These are phyloP conservation scores for Meira miltonrushii DNA, from an alignment of 1,284 basidiomycete genomes.

Conservation along the genomic window DNA sequence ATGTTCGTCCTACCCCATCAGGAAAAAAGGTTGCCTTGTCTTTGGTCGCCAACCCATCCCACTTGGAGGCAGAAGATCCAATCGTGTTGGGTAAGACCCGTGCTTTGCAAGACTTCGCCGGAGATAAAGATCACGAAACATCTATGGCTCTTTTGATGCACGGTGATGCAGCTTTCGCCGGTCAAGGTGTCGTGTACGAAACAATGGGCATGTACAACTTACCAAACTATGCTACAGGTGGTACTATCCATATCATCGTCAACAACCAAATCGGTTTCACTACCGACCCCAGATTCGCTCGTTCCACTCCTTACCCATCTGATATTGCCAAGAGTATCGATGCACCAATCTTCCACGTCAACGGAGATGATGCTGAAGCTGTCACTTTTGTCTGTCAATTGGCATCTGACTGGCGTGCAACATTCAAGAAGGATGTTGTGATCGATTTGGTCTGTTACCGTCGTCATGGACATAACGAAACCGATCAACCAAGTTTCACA, in stretches of 20 bases:
- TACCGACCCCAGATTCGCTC: slow-evolving; percentile 93
- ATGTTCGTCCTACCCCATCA: slow-evolving; percentile 92
- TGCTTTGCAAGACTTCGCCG: slow-evolving; percentile 90
- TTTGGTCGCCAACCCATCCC: slow-evolving; percentile 96
- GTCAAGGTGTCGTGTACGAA: slow-evolving; percentile 97
- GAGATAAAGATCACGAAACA: slow-evolving; percentile 62
- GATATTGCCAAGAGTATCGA: slow-evolving; percentile 99
- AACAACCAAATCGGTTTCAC: slow-evolving; percentile 99
- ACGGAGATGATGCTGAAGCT: slow-evolving; percentile 96
- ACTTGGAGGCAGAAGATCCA: slow-evolving; percentile 93
- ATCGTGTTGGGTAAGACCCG: slow-evolving; percentile 97
- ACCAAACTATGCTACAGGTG: slow-evolving; percentile 91
- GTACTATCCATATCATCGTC: slow-evolving; percentile 95
- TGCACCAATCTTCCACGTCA: slow-evolving; percentile 98
- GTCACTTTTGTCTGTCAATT: slow-evolving; percentile 92
- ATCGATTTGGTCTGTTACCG: slow-evolving; percentile 98
- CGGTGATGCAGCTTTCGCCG: slow-evolving; percentile 97
- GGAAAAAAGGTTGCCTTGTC: slow-evolving; percentile 97
- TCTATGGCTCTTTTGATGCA: slow-evolving; percentile 87
- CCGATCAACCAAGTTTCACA: slow-evolving; percentile 97
- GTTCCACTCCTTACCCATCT: slow-evolving; percentile 97
- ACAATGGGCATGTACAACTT: slow-evolving; percentile 98
- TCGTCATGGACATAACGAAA: slow-evolving; percentile 98
- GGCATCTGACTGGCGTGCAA: slow-evolving; percentile 95
- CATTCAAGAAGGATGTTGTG: slow-evolving; percentile 98